Base-by-base conservation (phyloP, 352 stramenopile species). In the Pythium guiyangense region DNA sequence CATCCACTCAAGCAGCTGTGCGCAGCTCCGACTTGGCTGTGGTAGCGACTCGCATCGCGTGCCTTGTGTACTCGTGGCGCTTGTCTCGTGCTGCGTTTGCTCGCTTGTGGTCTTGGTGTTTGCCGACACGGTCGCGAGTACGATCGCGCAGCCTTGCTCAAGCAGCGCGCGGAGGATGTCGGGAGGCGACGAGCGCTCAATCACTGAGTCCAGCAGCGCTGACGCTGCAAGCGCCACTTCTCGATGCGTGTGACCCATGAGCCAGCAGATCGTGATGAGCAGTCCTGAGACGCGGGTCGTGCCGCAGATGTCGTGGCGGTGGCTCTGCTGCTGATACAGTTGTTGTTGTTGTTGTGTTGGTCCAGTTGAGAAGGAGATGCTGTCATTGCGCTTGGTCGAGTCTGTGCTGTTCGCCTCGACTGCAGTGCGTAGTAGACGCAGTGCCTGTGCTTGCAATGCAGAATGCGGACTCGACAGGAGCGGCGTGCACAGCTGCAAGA, bases 201-300 rank as follows among this genome's bases (percentile, higher is more conserved):
- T 55, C 25, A 57, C 50, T 6, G 31, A 17, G 2, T 44, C n/a
- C 22, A 52, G 4, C n/a, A 63, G 4, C n/a, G 31, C 49, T 17
- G 11, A 39, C n/a, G 57, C 57, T 22, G 49, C 57, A 5, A 18
- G 8, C 2, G 49, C 57, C 26, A 57, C 49, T 20, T 15, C 11
- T 25, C 4, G 12, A 4, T 25, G 49, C 1, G 49, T 45, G 54
- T 63, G 57, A 1, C 49, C 57, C 49, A 57, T 42, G 31, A 63
- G 31, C 57, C 57, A 63, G 25, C 40, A 57, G 25, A 63, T n/a
- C 18, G 57, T 34, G 15, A 63, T 63, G 17, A 58, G 39, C 27
- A 53, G 40, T 10, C 57, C 57, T 0, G 57, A 63, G 2, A 53
- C 25, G 17, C 49, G 49, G 4, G 57, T 51, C 10, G 22, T 49